Conservation (phyloP, 75 land plant genomes). For the Picea glauca region DNA sequence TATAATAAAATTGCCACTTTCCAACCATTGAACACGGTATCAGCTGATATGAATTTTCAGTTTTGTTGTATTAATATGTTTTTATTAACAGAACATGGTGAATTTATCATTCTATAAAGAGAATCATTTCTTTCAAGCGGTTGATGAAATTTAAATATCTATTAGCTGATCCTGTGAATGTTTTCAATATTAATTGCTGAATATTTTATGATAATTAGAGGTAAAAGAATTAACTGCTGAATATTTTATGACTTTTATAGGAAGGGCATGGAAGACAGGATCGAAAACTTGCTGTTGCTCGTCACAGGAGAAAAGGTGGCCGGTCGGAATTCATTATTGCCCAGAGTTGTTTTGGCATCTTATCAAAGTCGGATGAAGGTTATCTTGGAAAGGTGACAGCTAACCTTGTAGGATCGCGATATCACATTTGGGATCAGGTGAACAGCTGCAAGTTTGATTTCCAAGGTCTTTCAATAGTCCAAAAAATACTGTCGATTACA, state of each 20-base stretch:
- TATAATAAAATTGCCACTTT: too few species aligned
- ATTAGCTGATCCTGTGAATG: too few species aligned
- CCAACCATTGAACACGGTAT: too few species aligned
- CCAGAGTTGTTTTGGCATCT: conserved; percentile 45
- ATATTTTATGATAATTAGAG: not conserved
- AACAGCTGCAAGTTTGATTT: conserved; percentile 2
- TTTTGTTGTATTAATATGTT: too few species aligned
- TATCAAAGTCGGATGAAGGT: conserved; percentile 55
- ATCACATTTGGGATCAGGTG: conserved; percentile 85
- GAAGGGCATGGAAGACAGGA: conserved; percentile 81
- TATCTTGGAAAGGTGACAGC: conserved; percentile 52
- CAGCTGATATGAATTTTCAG: too few species aligned
- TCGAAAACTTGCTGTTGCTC: conserved; percentile 72
- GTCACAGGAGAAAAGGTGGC: conserved; percentile 47
- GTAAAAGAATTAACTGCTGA: not conserved
- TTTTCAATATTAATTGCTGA: too few species aligned
- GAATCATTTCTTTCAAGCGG: too few species aligned
- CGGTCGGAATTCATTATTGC: conserved; percentile 63
- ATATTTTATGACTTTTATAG: conserved; percentile 20
- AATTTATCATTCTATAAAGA: too few species aligned
- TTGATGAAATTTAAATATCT: too few species aligned
- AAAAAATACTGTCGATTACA: too few species aligned
- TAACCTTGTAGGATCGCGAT: conserved; percentile 72
- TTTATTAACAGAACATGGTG: too few species aligned
- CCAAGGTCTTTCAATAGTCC: not conserved